Base-by-base conservation (phyloP, 1,284 basidiomycete genomes). In the Cerrena zonata region DNA sequence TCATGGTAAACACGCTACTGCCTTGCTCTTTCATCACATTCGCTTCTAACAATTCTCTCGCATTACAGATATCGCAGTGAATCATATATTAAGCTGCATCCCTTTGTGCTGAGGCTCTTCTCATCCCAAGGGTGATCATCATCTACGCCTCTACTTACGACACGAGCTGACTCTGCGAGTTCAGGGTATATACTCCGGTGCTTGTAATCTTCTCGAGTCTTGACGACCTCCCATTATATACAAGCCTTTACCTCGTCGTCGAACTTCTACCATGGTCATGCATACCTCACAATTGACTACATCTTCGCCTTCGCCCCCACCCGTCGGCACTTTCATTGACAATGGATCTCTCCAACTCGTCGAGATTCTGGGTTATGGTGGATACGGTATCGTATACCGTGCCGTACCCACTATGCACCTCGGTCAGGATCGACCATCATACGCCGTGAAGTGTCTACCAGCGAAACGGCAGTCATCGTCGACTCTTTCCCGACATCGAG, bases 301-400 rank as follows among this genome's bases (percentile, higher is more conserved):
- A 58, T 71, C 49, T 45, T 24, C 74, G 61, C 71, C 76, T 60
- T 64, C 75, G 57, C 84, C 86, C 60, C 86, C 86, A 50, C 75
- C 80, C 56, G 72, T 87, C 60, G 86, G 86, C 55, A 86, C 86
- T 49, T 71, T 80, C 70, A 89, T 94, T 72, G 89, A 92, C 75
- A 78, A 83, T 61, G 87, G 83, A 55, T 75, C 82, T 41, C 81
- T 97, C 55, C 84, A 94, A 71, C 88, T 97, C 61, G 82, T 93
- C 61, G 84, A 91, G 62, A 82, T 95, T 50, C 82, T 99, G 49
- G 95, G 95, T 48, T 82, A 92, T 48, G 95, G 95, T 41, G 94
- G 94, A 22, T 98, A 97, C 67, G 95, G 95, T 54, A 89, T 96
- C 61, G 94, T 97, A 45, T 98, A 97, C 71, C 89, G 89, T 55